These are phyloP conservation scores for Beauveria australis DNA, from an alignment of 2,329 filamentous ascomycete genomes.

Conservation along the genomic window DNA sequence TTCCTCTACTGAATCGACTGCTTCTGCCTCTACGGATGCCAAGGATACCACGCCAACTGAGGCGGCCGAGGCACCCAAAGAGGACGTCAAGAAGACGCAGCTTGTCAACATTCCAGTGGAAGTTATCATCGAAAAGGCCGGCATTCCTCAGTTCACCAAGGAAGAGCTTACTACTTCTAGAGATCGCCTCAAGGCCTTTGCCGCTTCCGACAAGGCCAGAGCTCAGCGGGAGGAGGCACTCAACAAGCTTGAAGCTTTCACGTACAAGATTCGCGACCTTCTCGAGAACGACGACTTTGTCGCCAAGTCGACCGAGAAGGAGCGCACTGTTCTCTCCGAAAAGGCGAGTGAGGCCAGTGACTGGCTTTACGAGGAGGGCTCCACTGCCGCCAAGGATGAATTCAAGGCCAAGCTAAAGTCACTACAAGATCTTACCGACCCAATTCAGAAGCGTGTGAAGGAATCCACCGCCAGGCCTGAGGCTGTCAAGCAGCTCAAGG, in stretches of 20 bases:
- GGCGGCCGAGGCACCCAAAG: slow-evolving; percentile 33
- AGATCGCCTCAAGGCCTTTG: slow-evolving; percentile 74
- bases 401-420: slow-evolving; percentile 69
- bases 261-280: slow-evolving; percentile 79
- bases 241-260: slow-evolving; percentile 89
- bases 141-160: slow-evolving; percentile 40
- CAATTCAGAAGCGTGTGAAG: slow-evolving; percentile 65
- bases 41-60: slow-evolving; percentile 36
- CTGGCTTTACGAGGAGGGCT: slow-evolving; percentile 85
- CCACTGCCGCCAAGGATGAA: slow-evolving; percentile 64
- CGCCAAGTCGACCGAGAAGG: slow-evolving; percentile 57
- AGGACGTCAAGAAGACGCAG: slow-evolving; percentile 52
- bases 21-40: slow-evolving; percentile 40
- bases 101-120: slow-evolving; percentile 46
- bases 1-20: slow-evolving; percentile 18
- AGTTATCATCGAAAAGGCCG: slow-evolving; percentile 40
- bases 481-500: slow-evolving; percentile 57
- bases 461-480: slow-evolving; percentile 66
- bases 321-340: slow-evolving; percentile 58
- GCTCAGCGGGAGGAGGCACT: slow-evolving; percentile 73
- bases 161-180: slow-evolving; percentile 45
- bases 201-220: slow-evolving; percentile 73
- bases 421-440: slow-evolving; percentile 69
- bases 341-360: slow-evolving; percentile 65
- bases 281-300: slow-evolving; percentile 70